Evolutionary conservation across 768 basidiomycete genomes (phyloP).

Genomic region (Tricholoma matsutake): DNA sequence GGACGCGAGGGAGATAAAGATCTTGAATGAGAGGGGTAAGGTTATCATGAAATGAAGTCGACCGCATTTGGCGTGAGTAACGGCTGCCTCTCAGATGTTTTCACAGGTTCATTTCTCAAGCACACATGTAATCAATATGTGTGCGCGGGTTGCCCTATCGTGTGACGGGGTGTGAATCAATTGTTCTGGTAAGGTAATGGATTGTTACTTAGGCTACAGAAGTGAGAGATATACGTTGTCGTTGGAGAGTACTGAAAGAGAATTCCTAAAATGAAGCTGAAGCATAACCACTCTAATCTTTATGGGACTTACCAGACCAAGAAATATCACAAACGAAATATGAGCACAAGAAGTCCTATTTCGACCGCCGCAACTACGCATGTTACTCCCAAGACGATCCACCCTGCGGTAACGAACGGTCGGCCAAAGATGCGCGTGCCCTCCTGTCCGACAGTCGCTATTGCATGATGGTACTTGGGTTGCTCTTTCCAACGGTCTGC

Average conservation of each 20-base stretch:
- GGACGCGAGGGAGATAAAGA: too few relatives aligned
- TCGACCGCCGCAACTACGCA: slow-evolving; percentile 62
- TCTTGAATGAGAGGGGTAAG: too few relatives aligned
- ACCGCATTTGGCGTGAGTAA: too few relatives aligned
- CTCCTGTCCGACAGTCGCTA: slow-evolving; percentile 60
- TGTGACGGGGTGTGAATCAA: neutral
- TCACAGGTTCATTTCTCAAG: too few relatives aligned
- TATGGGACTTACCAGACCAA: slow-evolving; percentile 28
- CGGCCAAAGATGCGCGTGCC: slow-evolving; percentile 65
- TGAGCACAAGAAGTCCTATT: slow-evolving; percentile 59
- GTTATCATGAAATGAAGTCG: too few relatives aligned
- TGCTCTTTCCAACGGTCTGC: slow-evolving; percentile 53
- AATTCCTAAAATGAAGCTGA: neutral
- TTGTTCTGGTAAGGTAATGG: neutral
- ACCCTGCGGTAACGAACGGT: slow-evolving; percentile 80
- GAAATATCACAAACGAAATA: slow-evolving; percentile 30
- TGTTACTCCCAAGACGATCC: slow-evolving; percentile 62
- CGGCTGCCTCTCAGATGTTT: too few relatives aligned
- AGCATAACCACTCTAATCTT: neutral
- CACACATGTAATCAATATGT: too few relatives aligned
- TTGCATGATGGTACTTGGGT: slow-evolving; percentile 31
- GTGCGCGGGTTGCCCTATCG: neutral
- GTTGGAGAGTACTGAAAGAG: neutral
- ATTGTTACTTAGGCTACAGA: neutral
- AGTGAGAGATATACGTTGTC: too few relatives aligned